These are phyloP conservation scores for Hypoxylon sp. DNA, from an alignment of 2,329 filamentous ascomycete genomes.

Conservation along the genomic window DNA sequence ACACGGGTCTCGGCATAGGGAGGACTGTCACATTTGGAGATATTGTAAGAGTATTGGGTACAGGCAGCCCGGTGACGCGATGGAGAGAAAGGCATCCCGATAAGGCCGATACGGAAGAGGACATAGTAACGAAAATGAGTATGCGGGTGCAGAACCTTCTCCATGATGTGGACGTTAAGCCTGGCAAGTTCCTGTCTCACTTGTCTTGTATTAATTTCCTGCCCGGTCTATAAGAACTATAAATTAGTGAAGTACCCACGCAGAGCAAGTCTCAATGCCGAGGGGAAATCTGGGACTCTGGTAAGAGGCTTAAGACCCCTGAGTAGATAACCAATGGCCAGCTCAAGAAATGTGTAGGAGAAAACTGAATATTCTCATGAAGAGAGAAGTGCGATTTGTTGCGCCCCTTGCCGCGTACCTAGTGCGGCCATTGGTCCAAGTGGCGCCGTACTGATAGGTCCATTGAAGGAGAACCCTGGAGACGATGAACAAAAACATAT, in stretches of 20 bases:
- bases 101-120: constrained; percentile 58
- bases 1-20: constrained; percentile 49
- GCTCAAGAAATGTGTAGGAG: background rate
- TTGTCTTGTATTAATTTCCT: too few species aligned
- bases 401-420: background rate
- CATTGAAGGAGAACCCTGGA: background rate
- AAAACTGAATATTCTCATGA: background rate
- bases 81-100: constrained; percentile 64
- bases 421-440: constrained; percentile 22
- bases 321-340: background rate
- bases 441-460: constrained; percentile 12
- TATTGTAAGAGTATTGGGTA: constrained; percentile 57
- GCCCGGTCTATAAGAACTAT: too few species aligned
- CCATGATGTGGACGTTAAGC: constrained; percentile 56
- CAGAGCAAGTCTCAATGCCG: too few species aligned
- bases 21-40: constrained; percentile 5
- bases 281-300: too few species aligned
- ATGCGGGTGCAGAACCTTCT: constrained; percentile 51
- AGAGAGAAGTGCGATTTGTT: background rate
- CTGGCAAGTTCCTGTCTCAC: constrained; percentile 35
- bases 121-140: constrained; percentile 55
- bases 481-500: constrained; percentile 5
- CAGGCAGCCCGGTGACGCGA: constrained; percentile 59
- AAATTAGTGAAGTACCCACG: too few species aligned
- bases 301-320: background rate